Conservation (phyloP, 2,329 filamentous ascomycete genomes). For the Dryadomyces quercivorus region DNA sequence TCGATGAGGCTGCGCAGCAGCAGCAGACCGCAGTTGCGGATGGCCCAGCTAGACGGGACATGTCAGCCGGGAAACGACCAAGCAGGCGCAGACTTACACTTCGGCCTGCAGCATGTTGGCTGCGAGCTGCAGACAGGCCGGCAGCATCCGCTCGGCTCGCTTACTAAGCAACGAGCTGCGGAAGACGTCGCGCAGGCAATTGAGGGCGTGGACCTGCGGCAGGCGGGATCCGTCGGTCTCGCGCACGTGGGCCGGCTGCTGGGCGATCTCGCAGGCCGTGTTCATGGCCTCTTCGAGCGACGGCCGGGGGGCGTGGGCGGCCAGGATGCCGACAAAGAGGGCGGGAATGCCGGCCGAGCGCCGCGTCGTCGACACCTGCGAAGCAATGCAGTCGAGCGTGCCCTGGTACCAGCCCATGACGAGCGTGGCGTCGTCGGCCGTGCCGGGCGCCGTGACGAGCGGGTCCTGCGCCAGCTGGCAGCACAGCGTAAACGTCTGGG, state of each 20-base stretch:
- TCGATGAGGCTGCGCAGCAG: slow-evolving; percentile 79
- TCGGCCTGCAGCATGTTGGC: slow-evolving; percentile 67
- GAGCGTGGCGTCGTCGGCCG: slow-evolving; percentile 27
- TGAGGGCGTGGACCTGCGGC: slow-evolving; percentile 88
- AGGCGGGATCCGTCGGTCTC: slow-evolving; percentile 55
- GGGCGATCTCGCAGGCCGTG: slow-evolving; percentile 48
- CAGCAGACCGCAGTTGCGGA: slow-evolving; percentile 86
- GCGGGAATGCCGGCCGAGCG: slow-evolving; percentile 87
- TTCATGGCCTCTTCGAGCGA: slow-evolving; percentile 54
- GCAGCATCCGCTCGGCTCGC: slow-evolving; percentile 61
- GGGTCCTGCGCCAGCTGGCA: slow-evolving; percentile 51
- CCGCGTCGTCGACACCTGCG: slow-evolving; percentile 71
- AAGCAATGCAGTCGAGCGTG: slow-evolving; percentile 57
- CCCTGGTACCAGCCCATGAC: slow-evolving; percentile 64
- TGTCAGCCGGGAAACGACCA: too few relatives aligned
- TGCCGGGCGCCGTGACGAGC: slow-evolving; percentile 18
- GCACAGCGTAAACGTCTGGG: slow-evolving; percentile 72
- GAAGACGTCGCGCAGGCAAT: slow-evolving; percentile 86
- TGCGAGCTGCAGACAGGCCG: slow-evolving; percentile 65
- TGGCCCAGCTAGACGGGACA: slow-evolving; percentile 57
- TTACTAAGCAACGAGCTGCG: slow-evolving; percentile 66
- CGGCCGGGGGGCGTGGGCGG: slow-evolving; percentile 45
- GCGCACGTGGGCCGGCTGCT: slow-evolving; percentile 36
- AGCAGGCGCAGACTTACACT: slow-evolving; percentile 39
- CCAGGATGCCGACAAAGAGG: slow-evolving; percentile 69